A percentile compares a stretch with the other conserved stretches of the same genome.
Evolutionary conservation across 169 alveolate species (phyloP).

Genomic region (Plasmodium inui): DNA sequence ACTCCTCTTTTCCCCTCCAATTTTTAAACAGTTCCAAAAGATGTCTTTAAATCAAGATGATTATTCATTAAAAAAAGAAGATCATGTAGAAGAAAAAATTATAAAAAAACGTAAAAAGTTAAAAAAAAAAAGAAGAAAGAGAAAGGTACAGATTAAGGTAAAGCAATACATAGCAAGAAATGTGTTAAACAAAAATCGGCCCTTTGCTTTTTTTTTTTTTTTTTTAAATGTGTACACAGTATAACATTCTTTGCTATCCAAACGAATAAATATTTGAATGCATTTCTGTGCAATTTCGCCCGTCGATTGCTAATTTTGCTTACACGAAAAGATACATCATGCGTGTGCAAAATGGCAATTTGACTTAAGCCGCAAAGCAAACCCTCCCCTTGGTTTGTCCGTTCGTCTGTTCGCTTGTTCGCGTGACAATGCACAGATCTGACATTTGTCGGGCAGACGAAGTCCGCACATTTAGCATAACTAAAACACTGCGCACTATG

Average conservation of each 20-base stretch:
- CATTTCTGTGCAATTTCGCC: neutral
- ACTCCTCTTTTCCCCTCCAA: neutral
- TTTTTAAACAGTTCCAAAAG: constrained; percentile 67
- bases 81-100: constrained; percentile 43
- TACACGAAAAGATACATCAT: constrained; percentile 1
- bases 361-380: neutral
- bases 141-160: constrained; percentile 8
- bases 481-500: neutral
- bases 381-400: neutral
- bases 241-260: neutral
- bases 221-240: neutral
- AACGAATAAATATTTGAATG: neutral
- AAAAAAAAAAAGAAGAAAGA: constrained; percentile 53
- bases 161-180: neutral
- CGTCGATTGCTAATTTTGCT: neutral
- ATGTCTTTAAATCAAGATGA: constrained; percentile 53
- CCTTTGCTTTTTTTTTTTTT: constrained; percentile 11
- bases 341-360: neutral
- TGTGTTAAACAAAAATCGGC: neutral
- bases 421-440: neutral
- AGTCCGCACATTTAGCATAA: neutral
- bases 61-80: constrained; percentile 31
- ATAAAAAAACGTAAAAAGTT: constrained; percentile 35
- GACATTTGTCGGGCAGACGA: neutral
- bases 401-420: neutral